Percentiles rank a stretch among this genome's conserved stretches.
Evolutionary conservation across 495 filamentous ascomycete species (phyloP).

Genomic region (Lasiosphaeria ovina): DNA sequence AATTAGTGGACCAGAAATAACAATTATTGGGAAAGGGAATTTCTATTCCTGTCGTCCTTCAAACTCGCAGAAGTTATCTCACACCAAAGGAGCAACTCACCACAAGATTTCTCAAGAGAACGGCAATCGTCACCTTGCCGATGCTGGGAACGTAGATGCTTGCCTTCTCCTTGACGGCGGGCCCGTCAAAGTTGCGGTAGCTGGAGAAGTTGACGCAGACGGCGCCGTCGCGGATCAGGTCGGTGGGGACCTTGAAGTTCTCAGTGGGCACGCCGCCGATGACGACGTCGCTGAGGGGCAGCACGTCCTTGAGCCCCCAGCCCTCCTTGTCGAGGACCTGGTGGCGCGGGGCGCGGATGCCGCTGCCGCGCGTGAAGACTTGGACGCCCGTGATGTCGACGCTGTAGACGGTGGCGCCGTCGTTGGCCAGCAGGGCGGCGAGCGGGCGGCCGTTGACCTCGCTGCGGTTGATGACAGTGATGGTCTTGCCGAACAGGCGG

Average conservation of each 20-base stretch:
- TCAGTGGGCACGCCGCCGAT: constrained; percentile 89
- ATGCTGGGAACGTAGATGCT: constrained; percentile 97
- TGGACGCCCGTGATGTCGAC: constrained; percentile 93
- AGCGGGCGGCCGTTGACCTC: constrained; percentile 94
- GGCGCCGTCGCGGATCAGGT: constrained; percentile 78
- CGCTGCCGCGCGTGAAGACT: constrained; percentile 81
- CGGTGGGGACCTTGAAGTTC: constrained; percentile 80
- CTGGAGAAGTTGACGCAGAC: constrained; percentile 98
- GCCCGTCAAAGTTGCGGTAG: constrained; percentile 84
- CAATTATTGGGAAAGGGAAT: neutral
- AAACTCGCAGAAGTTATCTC: neutral
- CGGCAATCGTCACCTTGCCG: constrained; percentile 94
- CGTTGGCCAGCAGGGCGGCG: constrained; percentile 93
- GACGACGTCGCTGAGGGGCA: constrained; percentile 87
- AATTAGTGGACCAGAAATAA: neutral
- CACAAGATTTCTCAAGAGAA: constrained; percentile 83
- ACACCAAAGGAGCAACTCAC: constrained; percentile 46
- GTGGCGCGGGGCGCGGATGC: constrained; percentile 76
- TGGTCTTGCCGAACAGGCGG: constrained; percentile 81
- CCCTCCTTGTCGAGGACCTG: constrained; percentile 77
- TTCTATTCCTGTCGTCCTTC: too few relatives aligned
- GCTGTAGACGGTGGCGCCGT: constrained; percentile 91
- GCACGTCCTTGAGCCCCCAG: constrained; percentile 71
- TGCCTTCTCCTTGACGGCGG: constrained; percentile 85
- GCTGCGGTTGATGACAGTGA: constrained; percentile 91